These are phyloP conservation scores for Adansonia grandidieri DNA, from an alignment of 441 rosid species.

Conservation along the genomic window DNA sequence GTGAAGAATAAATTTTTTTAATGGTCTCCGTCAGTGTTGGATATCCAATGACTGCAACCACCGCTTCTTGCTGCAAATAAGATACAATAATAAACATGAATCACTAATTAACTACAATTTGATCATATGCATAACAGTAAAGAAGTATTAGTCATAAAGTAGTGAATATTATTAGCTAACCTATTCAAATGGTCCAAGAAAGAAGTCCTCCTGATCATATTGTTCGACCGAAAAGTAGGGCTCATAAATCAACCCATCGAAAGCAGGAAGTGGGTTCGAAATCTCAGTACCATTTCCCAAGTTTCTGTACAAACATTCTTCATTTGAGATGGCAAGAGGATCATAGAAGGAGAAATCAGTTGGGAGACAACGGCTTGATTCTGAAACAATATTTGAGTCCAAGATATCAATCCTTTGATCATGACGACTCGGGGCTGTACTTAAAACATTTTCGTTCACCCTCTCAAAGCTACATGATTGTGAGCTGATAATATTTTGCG, in stretches of 20 bases:
- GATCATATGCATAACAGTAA: neutral
- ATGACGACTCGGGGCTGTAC: neutral
- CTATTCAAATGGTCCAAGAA: slow-evolving; percentile 27
- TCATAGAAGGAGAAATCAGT: neutral
- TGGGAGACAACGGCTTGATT: neutral
- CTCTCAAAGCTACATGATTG: neutral
- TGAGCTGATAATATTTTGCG: neutral
- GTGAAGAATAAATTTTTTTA: neutral
- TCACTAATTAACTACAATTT: neutral
- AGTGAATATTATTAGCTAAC: slow-evolving; percentile 3
- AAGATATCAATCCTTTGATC: neutral
- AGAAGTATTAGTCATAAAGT: neutral
- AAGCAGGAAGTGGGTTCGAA: slow-evolving; percentile 4
- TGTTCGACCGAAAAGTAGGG: slow-evolving; percentile 23
- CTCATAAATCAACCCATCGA: slow-evolving; percentile 24
- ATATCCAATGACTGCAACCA: neutral
- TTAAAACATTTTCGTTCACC: neutral
- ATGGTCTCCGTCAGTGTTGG: neutral
- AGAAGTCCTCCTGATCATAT: slow-evolving; percentile 21
- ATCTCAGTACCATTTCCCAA: slow-evolving; percentile 6
- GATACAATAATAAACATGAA: neutral
- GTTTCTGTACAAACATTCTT: slow-evolving; percentile 7
- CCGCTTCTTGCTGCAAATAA: neutral
- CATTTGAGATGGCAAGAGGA: neutral
- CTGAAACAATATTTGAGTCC: neutral